Conservation (phyloP, 2,329 filamentous ascomycete genomes). For the Fusarium xyrophilum region DNA sequence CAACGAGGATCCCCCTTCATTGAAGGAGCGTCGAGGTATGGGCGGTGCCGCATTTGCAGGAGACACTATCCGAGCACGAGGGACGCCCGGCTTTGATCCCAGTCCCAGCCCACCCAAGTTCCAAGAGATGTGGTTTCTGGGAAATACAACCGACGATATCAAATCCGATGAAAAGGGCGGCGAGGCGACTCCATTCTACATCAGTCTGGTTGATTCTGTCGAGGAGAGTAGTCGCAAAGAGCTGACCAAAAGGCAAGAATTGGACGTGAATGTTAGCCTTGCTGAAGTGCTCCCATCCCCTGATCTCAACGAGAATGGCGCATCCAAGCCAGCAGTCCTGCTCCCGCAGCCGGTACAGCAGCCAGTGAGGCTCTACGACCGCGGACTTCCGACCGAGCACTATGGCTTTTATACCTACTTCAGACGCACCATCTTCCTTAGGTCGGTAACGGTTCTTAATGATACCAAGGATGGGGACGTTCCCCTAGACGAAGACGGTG, state of each 20-base stretch:
- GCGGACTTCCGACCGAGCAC: constrained; percentile 80
- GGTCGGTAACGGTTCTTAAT: constrained; percentile 60
- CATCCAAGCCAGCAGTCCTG: constrained; percentile 73
- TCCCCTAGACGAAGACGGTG: constrained; percentile 62
- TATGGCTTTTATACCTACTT: constrained; percentile 96
- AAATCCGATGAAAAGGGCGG: constrained; percentile 73
- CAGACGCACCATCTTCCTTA: constrained; percentile 83
- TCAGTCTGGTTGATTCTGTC: constrained; percentile 69
- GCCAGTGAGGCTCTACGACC: constrained; percentile 84
- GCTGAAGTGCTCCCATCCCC: constrained; percentile 67
- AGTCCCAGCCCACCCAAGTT: constrained; percentile 65
- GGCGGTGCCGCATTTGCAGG: constrained; percentile 37
- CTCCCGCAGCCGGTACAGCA: constrained; percentile 76
- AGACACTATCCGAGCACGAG: constrained; percentile 33
- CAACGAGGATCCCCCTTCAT: constrained; percentile 46
- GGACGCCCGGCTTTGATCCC: constrained; percentile 51
- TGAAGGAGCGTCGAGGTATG: constrained; percentile 38
- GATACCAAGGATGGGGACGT: constrained; percentile 51
- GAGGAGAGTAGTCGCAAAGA: constrained; percentile 44
- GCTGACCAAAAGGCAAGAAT: constrained; percentile 37
- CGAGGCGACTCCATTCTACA: constrained; percentile 87
- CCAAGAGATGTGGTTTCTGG: constrained; percentile 80
- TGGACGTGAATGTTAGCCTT: constrained; percentile 39
- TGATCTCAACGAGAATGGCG: constrained; percentile 69
- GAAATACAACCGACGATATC: constrained; percentile 82